A percentile compares a stretch with the other conserved stretches of the same genome.
These are phyloP conservation scores for Fusarium chuoi DNA, from an alignment of 2,329 filamentous ascomycete genomes.

Conservation along the genomic window DNA sequence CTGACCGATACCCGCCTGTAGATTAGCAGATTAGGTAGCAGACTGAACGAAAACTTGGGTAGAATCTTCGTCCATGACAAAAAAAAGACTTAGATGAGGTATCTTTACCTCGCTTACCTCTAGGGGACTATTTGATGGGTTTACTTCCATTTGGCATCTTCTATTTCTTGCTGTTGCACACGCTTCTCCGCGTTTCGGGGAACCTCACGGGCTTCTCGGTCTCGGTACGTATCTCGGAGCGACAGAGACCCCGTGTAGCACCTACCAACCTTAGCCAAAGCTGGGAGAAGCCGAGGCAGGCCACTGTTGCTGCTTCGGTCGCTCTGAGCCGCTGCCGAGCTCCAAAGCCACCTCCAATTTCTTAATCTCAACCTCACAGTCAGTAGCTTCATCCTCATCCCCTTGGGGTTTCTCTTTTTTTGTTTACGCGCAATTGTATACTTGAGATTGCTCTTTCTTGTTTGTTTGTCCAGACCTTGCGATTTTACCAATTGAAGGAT, in stretches of 20 bases:
- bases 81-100: background rate
- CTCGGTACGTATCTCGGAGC: conserved; percentile 31
- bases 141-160: background rate
- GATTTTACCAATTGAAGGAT: conserved; percentile 1
- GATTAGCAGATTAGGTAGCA: background rate
- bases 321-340: conserved; percentile 37
- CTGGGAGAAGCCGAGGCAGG: conserved; percentile 38
- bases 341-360: conserved; percentile 28
- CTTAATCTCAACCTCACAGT: conserved; percentile 18
- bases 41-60: background rate
- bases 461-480: background rate
- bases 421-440: conserved; percentile 9
- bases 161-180: background rate
- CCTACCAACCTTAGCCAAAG: conserved; percentile 12
- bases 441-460: background rate
- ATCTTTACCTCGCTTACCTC: no score
- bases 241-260: conserved; percentile 16
- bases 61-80: background rate
- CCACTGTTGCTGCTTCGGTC: conserved; percentile 31
- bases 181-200: conserved; percentile 8
- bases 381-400: conserved; percentile 8
- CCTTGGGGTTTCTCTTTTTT: background rate
- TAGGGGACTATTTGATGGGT: background rate
- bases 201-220: conserved; percentile 8
- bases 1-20: conserved; percentile 9